These are phyloP conservation scores for Sporothrix schenckii DNA, from an alignment of 2,329 filamentous ascomycete species.

Conservation along the genomic window DNA sequence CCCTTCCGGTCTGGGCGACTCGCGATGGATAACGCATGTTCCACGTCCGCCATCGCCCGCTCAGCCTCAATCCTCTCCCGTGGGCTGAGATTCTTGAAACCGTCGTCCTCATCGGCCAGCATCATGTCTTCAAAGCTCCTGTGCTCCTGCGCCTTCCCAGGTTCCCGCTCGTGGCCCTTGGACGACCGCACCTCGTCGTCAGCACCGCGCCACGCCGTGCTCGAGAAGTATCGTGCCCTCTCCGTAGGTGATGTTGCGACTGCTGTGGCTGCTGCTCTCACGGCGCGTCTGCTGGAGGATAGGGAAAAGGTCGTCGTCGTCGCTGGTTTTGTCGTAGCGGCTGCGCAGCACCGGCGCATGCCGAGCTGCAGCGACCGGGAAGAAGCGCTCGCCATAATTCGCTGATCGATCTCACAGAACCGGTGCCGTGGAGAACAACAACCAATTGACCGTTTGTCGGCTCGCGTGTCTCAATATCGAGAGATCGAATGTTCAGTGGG, in stretches of 20 bases:
- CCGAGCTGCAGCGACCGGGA: conserved; percentile 48
- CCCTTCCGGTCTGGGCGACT: conserved; percentile 34
- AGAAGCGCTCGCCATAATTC: conserved; percentile 44
- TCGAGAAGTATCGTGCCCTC: conserved; percentile 28
- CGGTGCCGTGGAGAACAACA: not conserved
- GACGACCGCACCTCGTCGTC: not conserved
- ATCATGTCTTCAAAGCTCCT: not conserved
- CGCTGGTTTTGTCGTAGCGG: conserved; percentile 22
- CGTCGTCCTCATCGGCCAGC: not conserved
- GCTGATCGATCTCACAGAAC: not conserved
- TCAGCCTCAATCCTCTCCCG: not conserved
- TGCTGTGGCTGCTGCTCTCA: not conserved
- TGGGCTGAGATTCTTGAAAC: not conserved
- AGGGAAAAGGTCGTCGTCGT: not conserved
- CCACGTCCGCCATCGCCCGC: conserved; percentile 23
- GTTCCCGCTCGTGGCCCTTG: not conserved
- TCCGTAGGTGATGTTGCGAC: conserved; percentile 6
- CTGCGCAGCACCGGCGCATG: conserved; percentile 43
- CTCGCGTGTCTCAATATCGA: conserved; percentile 12
- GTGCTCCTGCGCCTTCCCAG: not conserved
- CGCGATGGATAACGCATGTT: not conserved
- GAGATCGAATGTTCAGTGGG: conserved; percentile 1
- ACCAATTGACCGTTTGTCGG: conserved; percentile 9
- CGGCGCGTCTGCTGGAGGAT: not conserved
- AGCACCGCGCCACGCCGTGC: conserved; percentile 23